phyloP scores from a whole-genome alignment of 495 filamentous ascomycete species.

The Penicillium goetzii region DNA sequence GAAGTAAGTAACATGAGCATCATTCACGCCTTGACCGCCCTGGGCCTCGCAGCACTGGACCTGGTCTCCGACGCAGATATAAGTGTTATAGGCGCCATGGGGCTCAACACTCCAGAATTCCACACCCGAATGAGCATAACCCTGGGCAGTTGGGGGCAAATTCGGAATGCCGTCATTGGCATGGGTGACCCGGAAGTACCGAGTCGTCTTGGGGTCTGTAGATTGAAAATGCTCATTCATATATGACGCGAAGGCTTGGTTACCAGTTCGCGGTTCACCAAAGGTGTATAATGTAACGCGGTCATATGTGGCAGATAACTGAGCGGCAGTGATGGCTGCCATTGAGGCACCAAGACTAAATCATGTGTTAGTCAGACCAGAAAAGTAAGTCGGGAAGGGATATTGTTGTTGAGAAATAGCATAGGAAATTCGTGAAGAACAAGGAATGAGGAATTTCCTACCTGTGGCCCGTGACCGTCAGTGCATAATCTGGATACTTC shows the following conservation, averaged over 20 bases:
- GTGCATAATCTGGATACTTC: slow-evolving; percentile 8
- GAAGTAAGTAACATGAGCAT: too few relatives aligned
- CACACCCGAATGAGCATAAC: slow-evolving; percentile 9
- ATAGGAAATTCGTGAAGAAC: too few relatives aligned
- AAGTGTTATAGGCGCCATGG: slow-evolving; percentile 8
- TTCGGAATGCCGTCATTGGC: slow-evolving; percentile 16
- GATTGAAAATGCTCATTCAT: slow-evolving; percentile 7
- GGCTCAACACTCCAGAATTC: slow-evolving; percentile 17
- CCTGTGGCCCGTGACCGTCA: slow-evolving; percentile 17
- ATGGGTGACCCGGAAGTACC: slow-evolving; percentile 14
- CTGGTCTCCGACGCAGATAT: slow-evolving; percentile 7
- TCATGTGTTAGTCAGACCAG: slow-evolving; percentile 1
- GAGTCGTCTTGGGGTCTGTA: background rate
- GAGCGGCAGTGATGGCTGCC: slow-evolving; percentile 14
- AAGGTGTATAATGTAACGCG: slow-evolving; percentile 11
- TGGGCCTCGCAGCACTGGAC: slow-evolving; percentile 16
- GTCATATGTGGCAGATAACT: slow-evolving; percentile 13
- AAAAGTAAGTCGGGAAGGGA: background rate
- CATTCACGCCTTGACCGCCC: background rate
- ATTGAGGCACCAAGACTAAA: slow-evolving; percentile 13
- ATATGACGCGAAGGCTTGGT: slow-evolving; percentile 12
- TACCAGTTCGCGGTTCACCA: slow-evolving; percentile 17
- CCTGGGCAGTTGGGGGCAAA: slow-evolving; percentile 13
- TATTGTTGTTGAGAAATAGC: background rate
- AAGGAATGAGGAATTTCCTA: background rate